Base-by-base conservation (phyloP, 495 filamentous ascomycete species). In the Lophium mytilinum region DNA sequence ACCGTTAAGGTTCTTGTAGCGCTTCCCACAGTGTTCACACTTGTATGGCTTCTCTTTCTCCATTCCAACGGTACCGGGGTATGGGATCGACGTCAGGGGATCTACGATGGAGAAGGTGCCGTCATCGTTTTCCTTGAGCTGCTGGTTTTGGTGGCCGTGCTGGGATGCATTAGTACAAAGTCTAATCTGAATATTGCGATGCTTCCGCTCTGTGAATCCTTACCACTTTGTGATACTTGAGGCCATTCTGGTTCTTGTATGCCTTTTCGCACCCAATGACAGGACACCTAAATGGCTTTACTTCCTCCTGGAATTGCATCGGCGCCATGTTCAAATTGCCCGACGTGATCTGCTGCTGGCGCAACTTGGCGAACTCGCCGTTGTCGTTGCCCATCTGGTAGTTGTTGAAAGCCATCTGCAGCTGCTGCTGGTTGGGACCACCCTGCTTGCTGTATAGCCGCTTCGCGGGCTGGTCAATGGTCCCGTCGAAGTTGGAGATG, bases 11-110 rank as follows among this genome's bases (percentile, higher is more conserved):
- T 99, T 99, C 83, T 99, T 99, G 76, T 99, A 99, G 21, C 93
- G 85, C 75, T 99, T 99, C 61, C 93, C 91, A 67, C 93, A 99
- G 14, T 88, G 82, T 49, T 96, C 89, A 71, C 93, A 99, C 66
- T 89, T 88, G 72, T 97, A 96, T 6, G 93, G 93, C 72, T 99
- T 99, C 74, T 96, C 90, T 70, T 97, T 99, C 73, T 99, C 93
- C 94, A 99, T 99, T 9, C 94, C 94, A 10, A 94, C 76, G 9
- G 95, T 96, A 51, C 94, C 94, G 0, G 93, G 92, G 58, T 96
- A 97, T 0, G 93, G 93, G 0, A 87, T 77, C 19, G 88, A 90
- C 5, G 94, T 97, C 61, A 95, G 88, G 0, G 93, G 94, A 65
- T 99, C 95, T 50, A 99, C 92, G 47, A 97, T 99, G 8, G 92